These are phyloP conservation scores for Metschnikowia kofuensis DNA, from an alignment of 805 yeast genomes.

Conservation along the genomic window DNA sequence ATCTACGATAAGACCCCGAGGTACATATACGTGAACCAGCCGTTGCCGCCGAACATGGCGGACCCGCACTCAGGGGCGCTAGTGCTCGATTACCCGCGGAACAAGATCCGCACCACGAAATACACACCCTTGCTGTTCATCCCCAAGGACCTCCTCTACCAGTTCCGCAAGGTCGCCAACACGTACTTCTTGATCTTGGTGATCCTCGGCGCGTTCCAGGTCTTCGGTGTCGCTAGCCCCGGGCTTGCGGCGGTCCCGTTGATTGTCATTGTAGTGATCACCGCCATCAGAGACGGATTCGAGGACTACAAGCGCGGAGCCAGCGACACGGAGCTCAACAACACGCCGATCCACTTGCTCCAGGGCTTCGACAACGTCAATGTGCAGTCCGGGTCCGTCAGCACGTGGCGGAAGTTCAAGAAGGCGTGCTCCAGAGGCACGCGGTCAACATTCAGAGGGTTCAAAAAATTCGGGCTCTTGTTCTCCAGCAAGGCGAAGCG, in stretches of 20 bases:
- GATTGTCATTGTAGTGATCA: conserved; percentile 69
- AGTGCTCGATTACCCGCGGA: conserved; percentile 64
- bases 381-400: conserved; percentile 50
- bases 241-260: conserved; percentile 73
- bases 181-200: conserved; percentile 77
- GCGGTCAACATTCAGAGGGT: conserved; percentile 13
- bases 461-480: conserved; percentile 22
- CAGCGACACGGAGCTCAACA: conserved; percentile 70
- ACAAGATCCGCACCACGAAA: conserved; percentile 92
- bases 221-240: conserved; percentile 81
- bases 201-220: conserved; percentile 73
- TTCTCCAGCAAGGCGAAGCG: conserved; percentile 27
- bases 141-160: conserved; percentile 78
- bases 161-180: conserved; percentile 80
- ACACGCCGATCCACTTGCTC: conserved; percentile 57
- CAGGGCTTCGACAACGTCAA: conserved; percentile 56
- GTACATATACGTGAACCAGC: conserved; percentile 47
- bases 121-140: conserved; percentile 87
- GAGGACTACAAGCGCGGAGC: conserved; percentile 77
- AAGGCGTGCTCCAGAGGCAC: conserved; percentile 47
- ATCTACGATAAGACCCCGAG: conserved; percentile 41
- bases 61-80: conserved; percentile 60
- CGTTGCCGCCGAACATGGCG: conserved; percentile 43
- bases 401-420: conserved; percentile 67
- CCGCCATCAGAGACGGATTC: conserved; percentile 76